Evolutionary conservation across 805 yeast species (phyloP).

Genomic region (Phaffomyces opuntiae): DNA sequence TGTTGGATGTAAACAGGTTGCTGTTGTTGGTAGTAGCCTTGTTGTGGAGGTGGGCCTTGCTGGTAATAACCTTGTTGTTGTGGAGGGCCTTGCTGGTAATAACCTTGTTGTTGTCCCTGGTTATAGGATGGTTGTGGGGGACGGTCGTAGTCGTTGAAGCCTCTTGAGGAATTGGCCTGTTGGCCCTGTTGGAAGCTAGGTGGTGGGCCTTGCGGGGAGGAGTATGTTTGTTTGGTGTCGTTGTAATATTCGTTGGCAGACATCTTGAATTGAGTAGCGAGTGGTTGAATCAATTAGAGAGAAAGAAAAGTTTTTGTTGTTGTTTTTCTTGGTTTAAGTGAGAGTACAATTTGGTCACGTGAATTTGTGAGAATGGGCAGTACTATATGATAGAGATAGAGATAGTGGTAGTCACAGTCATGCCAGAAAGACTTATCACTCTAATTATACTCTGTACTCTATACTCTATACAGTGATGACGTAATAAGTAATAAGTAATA

Average conservation of each 20-base stretch:
- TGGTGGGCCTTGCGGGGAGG: slow-evolving; percentile 9
- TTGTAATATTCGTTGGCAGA: slow-evolving; percentile 24
- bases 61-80: slow-evolving; percentile 2
- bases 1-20: slow-evolving; percentile 51
- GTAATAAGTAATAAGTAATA: no score
- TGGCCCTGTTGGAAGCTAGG: slow-evolving; percentile 4
- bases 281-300: background rate
- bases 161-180: slow-evolving; percentile 10
- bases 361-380: no score
- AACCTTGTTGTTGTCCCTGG: slow-evolving; percentile 4
- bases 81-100: slow-evolving; percentile 8
- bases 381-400: no score
- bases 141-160: slow-evolving; percentile 15
- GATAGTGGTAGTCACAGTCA: no score
- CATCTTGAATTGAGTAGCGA: slow-evolving; percentile 8
- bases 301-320: no score
- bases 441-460: no score
- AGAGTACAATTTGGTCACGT: no score
- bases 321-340: no score
- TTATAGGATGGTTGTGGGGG: slow-evolving; percentile 14
- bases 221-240: slow-evolving; percentile 13
- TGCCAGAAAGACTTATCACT: no score
- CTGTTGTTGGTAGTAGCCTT: slow-evolving; percentile 38
- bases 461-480: no score
- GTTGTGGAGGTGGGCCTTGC: slow-evolving; percentile 20